Evolutionary conservation across 164 flowering plant species (phyloP).

Genomic region (Litsea cubeba): DNA sequence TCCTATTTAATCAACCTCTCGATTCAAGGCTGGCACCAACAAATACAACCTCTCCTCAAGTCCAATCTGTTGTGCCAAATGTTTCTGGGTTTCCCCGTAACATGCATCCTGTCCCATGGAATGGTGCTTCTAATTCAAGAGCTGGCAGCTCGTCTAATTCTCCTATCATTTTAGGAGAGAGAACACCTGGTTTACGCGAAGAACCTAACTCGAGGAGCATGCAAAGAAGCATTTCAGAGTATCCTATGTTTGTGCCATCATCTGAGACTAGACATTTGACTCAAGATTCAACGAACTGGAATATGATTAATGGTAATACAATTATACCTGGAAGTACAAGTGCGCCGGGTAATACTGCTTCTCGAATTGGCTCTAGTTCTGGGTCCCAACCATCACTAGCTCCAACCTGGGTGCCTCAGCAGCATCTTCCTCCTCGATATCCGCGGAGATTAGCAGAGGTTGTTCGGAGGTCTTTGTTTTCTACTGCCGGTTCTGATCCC

Average conservation of each 20-base stretch:
- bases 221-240: constrained; percentile 43
- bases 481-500: constrained; percentile 39
- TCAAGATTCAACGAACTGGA: constrained; percentile 36
- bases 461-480: constrained; percentile 48
- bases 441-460: constrained; percentile 55
- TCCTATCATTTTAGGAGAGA: constrained; percentile 23
- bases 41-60: constrained; percentile 22
- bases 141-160: constrained; percentile 31
- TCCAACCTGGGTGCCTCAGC: constrained; percentile 39
- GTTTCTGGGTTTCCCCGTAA: constrained; percentile 29
- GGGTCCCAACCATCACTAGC: constrained; percentile 30
- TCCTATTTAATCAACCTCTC: constrained; percentile 24
- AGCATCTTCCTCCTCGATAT: constrained; percentile 29
- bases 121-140: constrained; percentile 41
- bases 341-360: constrained; percentile 22
- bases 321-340: constrained; percentile 31
- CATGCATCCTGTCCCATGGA: constrained; percentile 34
- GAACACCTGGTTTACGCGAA: constrained; percentile 25
- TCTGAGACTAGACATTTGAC: constrained; percentile 35
- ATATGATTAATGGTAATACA: constrained; percentile 27
- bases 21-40: constrained; percentile 33
- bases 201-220: constrained; percentile 36
- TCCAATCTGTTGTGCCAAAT: constrained; percentile 22
- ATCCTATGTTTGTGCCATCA: constrained; percentile 44
- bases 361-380: constrained; percentile 41